Evolutionary conservation across 177 flowering plant species (phyloP), one percentile per base, ranked within the genome.

Genomic region (Vitis hybrid): DNA sequence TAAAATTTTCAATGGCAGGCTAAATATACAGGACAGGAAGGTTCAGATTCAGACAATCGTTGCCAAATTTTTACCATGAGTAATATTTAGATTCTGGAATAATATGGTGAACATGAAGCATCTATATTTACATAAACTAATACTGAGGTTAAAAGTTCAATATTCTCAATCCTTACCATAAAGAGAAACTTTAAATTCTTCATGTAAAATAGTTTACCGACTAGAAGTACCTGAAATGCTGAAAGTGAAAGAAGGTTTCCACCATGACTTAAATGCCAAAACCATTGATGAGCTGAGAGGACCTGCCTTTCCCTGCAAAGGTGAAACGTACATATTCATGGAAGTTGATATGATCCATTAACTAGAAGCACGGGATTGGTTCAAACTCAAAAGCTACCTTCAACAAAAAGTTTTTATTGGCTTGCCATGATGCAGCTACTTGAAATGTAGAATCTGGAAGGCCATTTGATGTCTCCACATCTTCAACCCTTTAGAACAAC

Each of bases 401-500:
- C 61, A 93, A 64, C 74, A 92, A 74, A 69, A 91, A 86, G 83
- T 95, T 95, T 74, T 95, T 92, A 77, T 95, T 95, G 64, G 98
- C 98, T 81, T 95, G 99, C 99, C 98, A 95, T 21, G 99, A 90
- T 55, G 96, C 92, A 76, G 84, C 99, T 60, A 92, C 81, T 72
- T 90, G 95, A 79, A 95, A 90, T 52, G 87, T 81, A 62, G 99
- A 90, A 46, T 88, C 91, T 12, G 82, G 79, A 56, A 74, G 74
- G 64, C 56, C 76, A 68, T 80, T 77, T 62, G 88, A 60, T n/a
- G 81, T 46, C 60, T 83, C 83, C 60, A 76, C 75, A 73, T 87
- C 91, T 75, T 90, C 89, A 32, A 93, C 67, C 75, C 91, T 89
- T 27, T 11, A 70, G 12, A 52, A 73, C 21, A 54, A 56, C 11